Conservation (phyloP, 2,329 filamentous ascomycete species). For the Coniochaeta sp. region DNA sequence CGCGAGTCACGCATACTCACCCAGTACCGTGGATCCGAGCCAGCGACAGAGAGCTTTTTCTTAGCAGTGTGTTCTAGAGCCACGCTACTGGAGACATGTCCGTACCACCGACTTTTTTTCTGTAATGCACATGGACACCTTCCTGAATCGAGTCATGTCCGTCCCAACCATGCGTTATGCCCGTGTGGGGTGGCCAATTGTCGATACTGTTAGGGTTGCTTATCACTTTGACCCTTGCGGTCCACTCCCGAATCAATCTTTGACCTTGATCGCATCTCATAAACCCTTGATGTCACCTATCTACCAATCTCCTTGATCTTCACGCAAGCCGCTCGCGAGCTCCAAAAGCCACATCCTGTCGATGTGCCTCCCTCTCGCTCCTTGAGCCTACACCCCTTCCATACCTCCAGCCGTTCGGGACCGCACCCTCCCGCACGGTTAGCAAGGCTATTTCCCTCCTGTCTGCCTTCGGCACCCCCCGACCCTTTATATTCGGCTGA, state of each 20-base stretch:
- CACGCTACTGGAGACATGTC: not conserved
- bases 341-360: not conserved
- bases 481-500: not conserved
- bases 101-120: not conserved
- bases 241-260: not conserved
- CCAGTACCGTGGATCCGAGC: not conserved
- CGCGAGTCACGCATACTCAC: not conserved
- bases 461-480: not conserved
- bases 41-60: not conserved
- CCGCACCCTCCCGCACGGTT: not conserved
- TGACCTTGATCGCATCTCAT: not conserved
- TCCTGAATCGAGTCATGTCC: not conserved
- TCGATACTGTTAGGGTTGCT: not conserved
- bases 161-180: not conserved
- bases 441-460: not conserved
- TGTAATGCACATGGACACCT: not conserved
- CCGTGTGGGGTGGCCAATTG: not conserved
- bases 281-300: slow-evolving; percentile 1
- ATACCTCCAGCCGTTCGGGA: not conserved
- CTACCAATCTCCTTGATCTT: not conserved
- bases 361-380: not conserved
- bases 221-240: not conserved
- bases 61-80: not conserved
- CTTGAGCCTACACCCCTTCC: not conserved
- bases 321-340: not conserved